Evolutionary conservation across 257 asterid species (phyloP), one percentile per base, ranked within the genome.

Genomic region (Agastache rugosa): DNA sequence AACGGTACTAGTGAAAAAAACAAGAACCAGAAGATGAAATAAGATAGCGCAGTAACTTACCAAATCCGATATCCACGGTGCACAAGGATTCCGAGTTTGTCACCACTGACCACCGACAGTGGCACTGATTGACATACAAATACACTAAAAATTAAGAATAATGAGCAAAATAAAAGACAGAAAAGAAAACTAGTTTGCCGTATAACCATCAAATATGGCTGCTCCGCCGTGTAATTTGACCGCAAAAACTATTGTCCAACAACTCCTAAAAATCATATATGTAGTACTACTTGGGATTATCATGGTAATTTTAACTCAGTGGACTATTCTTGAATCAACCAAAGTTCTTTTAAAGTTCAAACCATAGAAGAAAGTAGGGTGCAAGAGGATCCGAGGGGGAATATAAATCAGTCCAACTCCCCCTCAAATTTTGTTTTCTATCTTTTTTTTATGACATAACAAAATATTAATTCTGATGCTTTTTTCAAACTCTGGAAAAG

Each of bases 41-140:
- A 63, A 71, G 48, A 60, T 58, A 61, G 34, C 20, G 71, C 31
- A 25, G 78, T 77, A 77, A 65, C 89, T 67, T 83, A 91, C 98
- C 98, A 75, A 85, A 96, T 80, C 81, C 83, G 75, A 91, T 87
- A 80, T 89, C 94, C 73, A 93, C 72, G 31, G 69, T 68, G 85
- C 96, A 91, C 0, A 82, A 88, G 77, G 90, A 87, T 58, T 90
- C 90, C 7, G 94, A 80, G 45, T 78, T 81, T 6, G 93, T 86
- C 86, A 85, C 85, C 20, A 90, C 34, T 12, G 77, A 79, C 97
- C 97, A 93, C 81, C 85, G 83, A 69, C 93, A 88, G 70, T 93
- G 98, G 71, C 87, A 85, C 98, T 93, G 93, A 63, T 71, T 83
- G 67, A 82, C 39, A 44, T 66, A 47, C 39, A 80, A 63, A 63